These are phyloP conservation scores for Septoria linicola DNA, from an alignment of 2,329 filamentous ascomycete genomes.

Conservation along the genomic window DNA sequence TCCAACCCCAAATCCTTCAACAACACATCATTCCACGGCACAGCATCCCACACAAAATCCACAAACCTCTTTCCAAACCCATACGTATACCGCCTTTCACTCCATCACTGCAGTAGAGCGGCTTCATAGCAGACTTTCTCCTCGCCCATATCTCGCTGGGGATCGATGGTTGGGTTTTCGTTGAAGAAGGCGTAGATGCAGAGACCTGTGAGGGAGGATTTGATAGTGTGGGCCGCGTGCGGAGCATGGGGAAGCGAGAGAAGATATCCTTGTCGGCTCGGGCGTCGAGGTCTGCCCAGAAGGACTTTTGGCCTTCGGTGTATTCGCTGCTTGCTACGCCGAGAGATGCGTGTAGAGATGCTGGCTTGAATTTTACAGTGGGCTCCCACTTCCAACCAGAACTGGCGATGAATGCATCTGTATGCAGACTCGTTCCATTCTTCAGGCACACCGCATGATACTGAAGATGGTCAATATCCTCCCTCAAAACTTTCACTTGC, in stretches of 20 bases:
- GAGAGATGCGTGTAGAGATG: slow-evolving; percentile 14
- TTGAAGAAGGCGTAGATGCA: slow-evolving; percentile 22
- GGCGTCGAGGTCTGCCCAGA: slow-evolving; percentile 13
- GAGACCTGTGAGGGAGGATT: slow-evolving; percentile 10
- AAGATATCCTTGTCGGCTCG: slow-evolving; percentile 18
- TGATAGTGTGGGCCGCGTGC: slow-evolving; percentile 12
- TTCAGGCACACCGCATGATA: slow-evolving; percentile 13
- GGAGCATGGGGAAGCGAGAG: slow-evolving; percentile 11
- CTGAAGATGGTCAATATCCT: slow-evolving; percentile 17
- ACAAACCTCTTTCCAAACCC: slow-evolving; percentile 14
- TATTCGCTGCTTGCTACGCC: slow-evolving; percentile 17
- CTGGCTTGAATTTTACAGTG: slow-evolving; percentile 13
- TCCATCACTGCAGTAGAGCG: slow-evolving; percentile 17
- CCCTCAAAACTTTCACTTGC: slow-evolving; percentile 17
- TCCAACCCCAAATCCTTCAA: slow-evolving; percentile 18
- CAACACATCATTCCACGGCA: slow-evolving; percentile 19
- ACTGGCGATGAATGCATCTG: slow-evolving; percentile 18
- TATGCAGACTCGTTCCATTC: slow-evolving; percentile 7
- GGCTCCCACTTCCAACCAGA: slow-evolving; percentile 20
- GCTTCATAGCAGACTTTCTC: slow-evolving; percentile 5
- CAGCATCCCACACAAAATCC: slow-evolving; percentile 18
- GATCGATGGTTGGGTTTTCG: slow-evolving; percentile 15
- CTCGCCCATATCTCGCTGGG: neutral
- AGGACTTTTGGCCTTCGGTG: slow-evolving; percentile 3
- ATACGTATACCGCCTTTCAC: slow-evolving; percentile 15